Evolutionary conservation across 2,329 filamentous ascomycete species (phyloP), one percentile per base, ranked within the genome.

Genomic region (Penicillium sp.): DNA sequence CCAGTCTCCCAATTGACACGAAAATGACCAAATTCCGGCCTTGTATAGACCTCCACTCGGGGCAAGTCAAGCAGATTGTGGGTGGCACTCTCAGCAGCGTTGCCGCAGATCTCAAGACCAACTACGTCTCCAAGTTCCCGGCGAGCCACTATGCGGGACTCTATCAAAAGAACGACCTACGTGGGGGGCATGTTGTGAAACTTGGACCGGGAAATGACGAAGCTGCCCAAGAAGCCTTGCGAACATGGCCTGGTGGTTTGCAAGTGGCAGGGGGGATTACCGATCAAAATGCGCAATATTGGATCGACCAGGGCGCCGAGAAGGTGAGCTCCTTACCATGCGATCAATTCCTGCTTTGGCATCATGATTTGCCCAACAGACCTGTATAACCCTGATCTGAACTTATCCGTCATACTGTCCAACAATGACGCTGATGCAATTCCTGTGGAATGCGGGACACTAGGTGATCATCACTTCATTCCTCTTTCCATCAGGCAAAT

Each of bases 381-480:
- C 42, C 16, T 33, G 4, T 10, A 31, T 4, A 16, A 31, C 33
- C n/a, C 8, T 21, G 42, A 39, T 23, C 28, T 33, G 46, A 2
- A n/a, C 8, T 26, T 41, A 12, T 60, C 55, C 56, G 21, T 54
- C 52, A 49, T 51, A 49, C 42, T 52, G 16, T 28, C 54, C 45
- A 52, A 33, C 24, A 42, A 51, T 52, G 42, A 54, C 44, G 58
- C 61, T 65, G 59, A 65, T 28, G 51, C 34, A 52, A 36, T 16
- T 24, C 21, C 23, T 16, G 39, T 49, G 57, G 53, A 57, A 61
- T 58, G 52, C 33, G 54, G 57, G 44, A 49, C 46, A 65, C 75
- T 83, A 96, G 92, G 90, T 97, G 65, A 96, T 99, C 68, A 89
- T 99, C 69, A 99, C 94, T 53, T 96, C 92, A 8, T 96, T 87